Percentiles rank a stretch among this genome's conserved stretches.
phyloP scores from a whole-genome alignment of 2,329 filamentous ascomycete species.

The Pseudopyrenochaeta lycopersici region DNA sequence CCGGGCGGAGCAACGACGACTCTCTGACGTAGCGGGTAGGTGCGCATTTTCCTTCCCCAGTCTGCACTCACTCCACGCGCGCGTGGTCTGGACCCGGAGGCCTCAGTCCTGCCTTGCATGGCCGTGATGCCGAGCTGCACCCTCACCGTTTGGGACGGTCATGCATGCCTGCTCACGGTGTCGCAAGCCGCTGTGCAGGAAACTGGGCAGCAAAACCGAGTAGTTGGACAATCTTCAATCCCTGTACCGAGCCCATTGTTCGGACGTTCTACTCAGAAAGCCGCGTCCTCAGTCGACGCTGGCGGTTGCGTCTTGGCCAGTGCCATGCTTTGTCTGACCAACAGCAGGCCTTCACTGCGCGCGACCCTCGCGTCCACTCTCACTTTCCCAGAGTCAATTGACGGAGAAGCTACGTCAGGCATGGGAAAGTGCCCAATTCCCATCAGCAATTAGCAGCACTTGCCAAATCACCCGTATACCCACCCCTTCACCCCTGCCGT shows the following conservation, averaged over 20 bases:
- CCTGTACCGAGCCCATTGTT: constrained; percentile 16
- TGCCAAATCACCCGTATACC: background rate
- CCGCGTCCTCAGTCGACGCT: constrained; percentile 7
- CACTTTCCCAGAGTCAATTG: constrained; percentile 1
- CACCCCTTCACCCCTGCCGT: constrained; percentile 21
- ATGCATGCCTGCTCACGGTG: constrained; percentile 10
- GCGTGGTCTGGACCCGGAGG: constrained; percentile 16
- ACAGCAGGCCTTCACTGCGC: constrained; percentile 10
- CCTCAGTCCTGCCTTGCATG: background rate
- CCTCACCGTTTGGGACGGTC: constrained; percentile 4
- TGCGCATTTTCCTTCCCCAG: constrained; percentile 1
- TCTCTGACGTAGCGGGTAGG: constrained; percentile 24
- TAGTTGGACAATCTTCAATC: constrained; percentile 17
- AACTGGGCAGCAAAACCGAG: constrained; percentile 24
- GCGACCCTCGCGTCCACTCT: constrained; percentile 5
- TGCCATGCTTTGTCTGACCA: constrained; percentile 1
- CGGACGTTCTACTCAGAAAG: constrained; percentile 16
- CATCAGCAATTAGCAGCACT: constrained; percentile 19
- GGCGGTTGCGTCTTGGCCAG: background rate
- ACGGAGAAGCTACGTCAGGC: constrained; percentile 26
- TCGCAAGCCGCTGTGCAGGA: constrained; percentile 13
- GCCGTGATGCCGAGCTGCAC: constrained; percentile 3
- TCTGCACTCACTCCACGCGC: constrained; percentile 1
- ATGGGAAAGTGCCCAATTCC: constrained; percentile 29
- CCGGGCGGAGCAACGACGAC: constrained; percentile 11